A percentile compares a stretch with the other conserved stretches of the same genome.
These are phyloP conservation scores for Triticum dicoccoides DNA, from an alignment of 176 grass and related monocot genomes.

Conservation along the genomic window DNA sequence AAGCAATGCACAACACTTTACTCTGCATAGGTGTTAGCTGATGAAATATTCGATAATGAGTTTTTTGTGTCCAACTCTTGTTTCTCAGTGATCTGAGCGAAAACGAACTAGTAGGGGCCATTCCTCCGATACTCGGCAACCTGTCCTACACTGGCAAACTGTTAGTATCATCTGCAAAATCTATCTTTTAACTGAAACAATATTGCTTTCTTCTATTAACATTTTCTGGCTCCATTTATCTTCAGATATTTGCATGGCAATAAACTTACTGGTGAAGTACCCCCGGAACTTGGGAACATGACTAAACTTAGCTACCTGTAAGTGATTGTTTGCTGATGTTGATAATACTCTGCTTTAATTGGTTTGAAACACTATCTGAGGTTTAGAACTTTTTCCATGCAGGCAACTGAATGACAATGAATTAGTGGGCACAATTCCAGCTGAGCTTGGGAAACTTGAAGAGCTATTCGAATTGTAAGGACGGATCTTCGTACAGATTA, in stretches of 20 bases:
- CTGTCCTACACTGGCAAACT: constrained; percentile 98
- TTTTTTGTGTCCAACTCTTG: not conserved
- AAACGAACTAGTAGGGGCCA: constrained; percentile 80
- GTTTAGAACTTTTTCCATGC: constrained; percentile 13
- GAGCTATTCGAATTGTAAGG: constrained; percentile 96
- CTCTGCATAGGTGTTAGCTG: not conserved
- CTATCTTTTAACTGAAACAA: not conserved
- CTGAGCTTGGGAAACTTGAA: constrained; percentile 94
- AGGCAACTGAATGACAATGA: constrained; percentile 97
- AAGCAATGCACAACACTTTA: not conserved
- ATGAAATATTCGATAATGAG: not conserved
- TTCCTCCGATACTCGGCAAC: constrained; percentile 96
- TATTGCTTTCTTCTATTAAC: constrained; percentile 2
- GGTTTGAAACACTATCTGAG: not conserved
- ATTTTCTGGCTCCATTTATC: not conserved
- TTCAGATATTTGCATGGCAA: constrained; percentile 93
- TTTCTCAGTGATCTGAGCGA: constrained; percentile 83
- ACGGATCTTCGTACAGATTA: not conserved
- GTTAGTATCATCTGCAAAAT: constrained; percentile 47
- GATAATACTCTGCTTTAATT: not conserved
- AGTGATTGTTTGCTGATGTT: constrained; percentile 30
- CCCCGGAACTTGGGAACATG: constrained; percentile 95
- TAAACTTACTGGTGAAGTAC: constrained; percentile 82
- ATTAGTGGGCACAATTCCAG: constrained; percentile 83
- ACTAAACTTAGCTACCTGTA: constrained; percentile 97